Conservation (phyloP, 208 protist species). For the Crithidia brevicula region DNA sequence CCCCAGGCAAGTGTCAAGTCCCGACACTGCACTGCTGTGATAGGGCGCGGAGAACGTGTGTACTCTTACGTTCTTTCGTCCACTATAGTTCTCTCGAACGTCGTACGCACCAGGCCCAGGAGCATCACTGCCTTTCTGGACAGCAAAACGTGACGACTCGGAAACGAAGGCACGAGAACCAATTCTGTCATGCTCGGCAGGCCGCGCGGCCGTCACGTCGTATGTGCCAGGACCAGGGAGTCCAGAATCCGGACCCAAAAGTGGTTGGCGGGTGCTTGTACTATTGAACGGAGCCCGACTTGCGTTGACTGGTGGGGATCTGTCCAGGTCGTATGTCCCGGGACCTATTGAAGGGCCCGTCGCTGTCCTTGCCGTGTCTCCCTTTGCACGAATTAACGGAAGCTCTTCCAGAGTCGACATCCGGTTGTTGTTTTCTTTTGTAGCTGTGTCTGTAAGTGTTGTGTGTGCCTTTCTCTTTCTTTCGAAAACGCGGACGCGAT, state of each 20-base stretch:
- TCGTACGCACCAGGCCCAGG: constrained; percentile 81
- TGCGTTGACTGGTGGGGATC: constrained; percentile 27
- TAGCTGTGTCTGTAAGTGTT: too few species aligned
- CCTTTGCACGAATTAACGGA: constrained; percentile 76
- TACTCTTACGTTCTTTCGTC: constrained; percentile 30
- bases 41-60: constrained; percentile 38
- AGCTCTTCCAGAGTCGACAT: constrained; percentile 67
- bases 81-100: constrained; percentile 28
- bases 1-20: constrained; percentile 11
- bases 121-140: constrained; percentile 22
- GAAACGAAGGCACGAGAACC: constrained; percentile 72
- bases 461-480: too few species aligned
- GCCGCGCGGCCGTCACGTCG: constrained; percentile 14
- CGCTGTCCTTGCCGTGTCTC: constrained; percentile 32
- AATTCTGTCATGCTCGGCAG: constrained; percentile 27
- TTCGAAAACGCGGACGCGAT: too few species aligned
- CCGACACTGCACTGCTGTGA: background rate
- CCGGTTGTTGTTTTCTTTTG: constrained; percentile 1
- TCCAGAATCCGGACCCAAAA: constrained; percentile 26
- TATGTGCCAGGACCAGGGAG: constrained; percentile 77
- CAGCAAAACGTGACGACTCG: constrained; percentile 55
- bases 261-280: constrained; percentile 50
- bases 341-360: constrained; percentile 74
- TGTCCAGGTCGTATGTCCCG: constrained; percentile 69
- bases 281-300: constrained; percentile 78